Conservation (phyloP, 257 asterid species). For the Rubia yunnanensis region DNA sequence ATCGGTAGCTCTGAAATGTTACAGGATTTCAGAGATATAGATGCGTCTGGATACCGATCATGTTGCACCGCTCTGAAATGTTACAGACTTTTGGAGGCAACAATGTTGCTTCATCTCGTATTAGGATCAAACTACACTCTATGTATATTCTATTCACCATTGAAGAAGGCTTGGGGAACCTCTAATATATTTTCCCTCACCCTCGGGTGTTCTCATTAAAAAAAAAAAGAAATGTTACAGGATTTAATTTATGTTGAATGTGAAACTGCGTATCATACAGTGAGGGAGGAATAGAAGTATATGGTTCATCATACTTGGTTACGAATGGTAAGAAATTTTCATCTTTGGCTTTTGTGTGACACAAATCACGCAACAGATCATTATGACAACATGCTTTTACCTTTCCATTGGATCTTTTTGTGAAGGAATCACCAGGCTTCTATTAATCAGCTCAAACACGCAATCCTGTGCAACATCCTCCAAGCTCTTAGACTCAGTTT, state of each 20-base stretch:
- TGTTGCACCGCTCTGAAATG: too few relatives aligned
- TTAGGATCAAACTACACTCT: too few relatives aligned
- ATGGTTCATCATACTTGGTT: neutral
- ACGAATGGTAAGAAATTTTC: neutral
- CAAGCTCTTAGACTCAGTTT: neutral
- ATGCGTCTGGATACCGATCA: too few relatives aligned
- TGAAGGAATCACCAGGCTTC: neutral
- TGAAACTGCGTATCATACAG: neutral
- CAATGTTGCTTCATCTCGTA: too few relatives aligned
- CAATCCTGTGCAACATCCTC: slow-evolving; percentile 5
- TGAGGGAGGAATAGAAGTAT: neutral
- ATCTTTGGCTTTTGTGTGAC: neutral
- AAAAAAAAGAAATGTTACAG: too few relatives aligned
- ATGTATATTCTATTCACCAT: too few relatives aligned
- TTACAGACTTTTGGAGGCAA: too few relatives aligned
- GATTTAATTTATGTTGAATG: neutral
- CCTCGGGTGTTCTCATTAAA: too few relatives aligned
- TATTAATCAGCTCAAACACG: neutral
- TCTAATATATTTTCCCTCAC: too few relatives aligned
- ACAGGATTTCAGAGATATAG: too few relatives aligned
- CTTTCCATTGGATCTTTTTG: slow-evolving; percentile 1
- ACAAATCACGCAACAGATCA: neutral
- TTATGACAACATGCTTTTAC: slow-evolving; percentile 1
- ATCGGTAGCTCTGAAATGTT: neutral
- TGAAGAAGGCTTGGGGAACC: too few relatives aligned